phyloP scores from a whole-genome alignment of 805 yeast genomes.

The Brettanomyces sp. region DNA sequence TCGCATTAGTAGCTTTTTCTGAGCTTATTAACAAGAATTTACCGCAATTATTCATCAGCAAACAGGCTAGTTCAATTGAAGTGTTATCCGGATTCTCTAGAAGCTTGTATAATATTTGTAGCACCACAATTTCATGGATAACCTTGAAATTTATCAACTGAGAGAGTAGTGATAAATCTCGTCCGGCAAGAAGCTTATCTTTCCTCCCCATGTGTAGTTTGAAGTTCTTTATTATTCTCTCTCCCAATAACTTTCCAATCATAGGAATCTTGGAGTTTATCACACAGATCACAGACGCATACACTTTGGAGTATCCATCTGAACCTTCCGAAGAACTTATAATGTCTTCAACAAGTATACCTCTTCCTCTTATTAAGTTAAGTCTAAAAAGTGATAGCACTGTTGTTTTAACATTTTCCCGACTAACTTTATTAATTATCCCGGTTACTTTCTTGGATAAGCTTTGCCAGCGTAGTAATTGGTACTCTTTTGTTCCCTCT shows the following conservation, averaged over 20 bases:
- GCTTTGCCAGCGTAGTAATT: conserved; percentile 48
- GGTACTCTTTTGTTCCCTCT: conserved; percentile 29
- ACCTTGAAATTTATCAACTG: conserved; percentile 59
- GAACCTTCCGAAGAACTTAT: conserved; percentile 44
- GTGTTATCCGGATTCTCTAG: conserved; percentile 38
- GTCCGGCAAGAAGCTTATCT: conserved; percentile 34
- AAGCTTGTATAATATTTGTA: conserved; percentile 44
- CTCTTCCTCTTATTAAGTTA: conserved; percentile 55
- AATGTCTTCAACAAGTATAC: conserved; percentile 47
- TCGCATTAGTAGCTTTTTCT: conserved; percentile 25
- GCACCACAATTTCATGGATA: conserved; percentile 39
- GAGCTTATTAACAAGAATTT: conserved; percentile 33
- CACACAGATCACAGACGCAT: conserved; percentile 49
- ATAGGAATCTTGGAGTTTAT: conserved; percentile 62
- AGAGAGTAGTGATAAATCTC: conserved; percentile 43
- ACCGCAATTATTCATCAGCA: conserved; percentile 46
- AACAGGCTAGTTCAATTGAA: conserved; percentile 45
- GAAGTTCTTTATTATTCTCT: conserved; percentile 50
- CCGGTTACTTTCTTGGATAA: conserved; percentile 39
- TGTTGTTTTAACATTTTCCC: conserved; percentile 37
- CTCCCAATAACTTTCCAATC: conserved; percentile 48
- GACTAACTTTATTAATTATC: conserved; percentile 36
- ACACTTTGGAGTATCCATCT: conserved; percentile 31
- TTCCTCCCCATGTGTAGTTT: conserved; percentile 40
- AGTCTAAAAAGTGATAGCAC: conserved; percentile 42